Evolutionary conservation across 768 basidiomycete species (phyloP).

Genomic region (Boletus subcaerulescens): DNA sequence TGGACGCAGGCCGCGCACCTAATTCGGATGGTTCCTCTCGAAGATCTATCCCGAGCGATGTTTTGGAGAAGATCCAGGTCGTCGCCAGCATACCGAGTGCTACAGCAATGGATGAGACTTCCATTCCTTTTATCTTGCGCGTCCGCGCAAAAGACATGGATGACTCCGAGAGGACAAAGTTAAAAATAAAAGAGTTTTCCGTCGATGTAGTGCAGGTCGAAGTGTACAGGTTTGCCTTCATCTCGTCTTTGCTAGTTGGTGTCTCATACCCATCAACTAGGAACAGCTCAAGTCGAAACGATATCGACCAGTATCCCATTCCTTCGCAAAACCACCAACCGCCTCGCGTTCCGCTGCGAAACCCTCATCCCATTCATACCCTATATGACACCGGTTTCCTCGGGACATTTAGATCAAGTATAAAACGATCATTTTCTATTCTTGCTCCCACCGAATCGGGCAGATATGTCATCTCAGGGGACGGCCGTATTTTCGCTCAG

Average conservation of each 20-base stretch:
- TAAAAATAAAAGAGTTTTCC: constrained; percentile 56
- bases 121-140: constrained; percentile 55
- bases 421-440: constrained; percentile 43
- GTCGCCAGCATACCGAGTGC: constrained; percentile 60
- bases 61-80: constrained; percentile 63
- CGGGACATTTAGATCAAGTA: constrained; percentile 19
- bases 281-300: constrained; percentile 39
- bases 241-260: background rate
- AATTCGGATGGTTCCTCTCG: constrained; percentile 8
- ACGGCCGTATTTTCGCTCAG: constrained; percentile 48
- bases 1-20: constrained; percentile 36
- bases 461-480: constrained; percentile 45
- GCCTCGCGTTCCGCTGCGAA: constrained; percentile 54
- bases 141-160: constrained; percentile 55
- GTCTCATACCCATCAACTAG: constrained; percentile 31
- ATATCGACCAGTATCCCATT: constrained; percentile 49
- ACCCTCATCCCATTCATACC: constrained; percentile 47
- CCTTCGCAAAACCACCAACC: constrained; percentile 60
- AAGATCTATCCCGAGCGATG: constrained; percentile 44
- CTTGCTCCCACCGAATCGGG: constrained; percentile 47
- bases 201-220: constrained; percentile 64
- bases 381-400: constrained; percentile 48
- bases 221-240: constrained; percentile 53
- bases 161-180: constrained; percentile 46
- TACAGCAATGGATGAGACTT: constrained; percentile 43